These are phyloP conservation scores for Leccinum aurantiacum DNA, from an alignment of 768 basidiomycete genomes.

Conservation along the genomic window DNA sequence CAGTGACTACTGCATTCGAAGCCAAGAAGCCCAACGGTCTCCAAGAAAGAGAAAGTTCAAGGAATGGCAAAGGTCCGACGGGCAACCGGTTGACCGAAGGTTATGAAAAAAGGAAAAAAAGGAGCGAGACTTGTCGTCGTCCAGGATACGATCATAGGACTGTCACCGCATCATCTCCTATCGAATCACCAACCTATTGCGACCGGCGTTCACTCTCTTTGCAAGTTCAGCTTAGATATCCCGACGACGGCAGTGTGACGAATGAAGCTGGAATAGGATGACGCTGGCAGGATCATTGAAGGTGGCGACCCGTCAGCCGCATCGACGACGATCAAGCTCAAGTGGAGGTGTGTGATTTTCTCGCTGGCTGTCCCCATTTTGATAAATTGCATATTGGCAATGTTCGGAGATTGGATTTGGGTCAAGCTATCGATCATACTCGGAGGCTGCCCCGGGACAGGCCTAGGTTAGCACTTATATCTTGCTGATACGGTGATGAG, in stretches of 20 bases:
- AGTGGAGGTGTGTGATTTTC: background rate
- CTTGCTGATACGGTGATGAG: background rate
- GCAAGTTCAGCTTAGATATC: background rate
- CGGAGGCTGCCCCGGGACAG: background rate
- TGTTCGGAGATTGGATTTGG: background rate
- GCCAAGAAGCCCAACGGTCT: background rate
- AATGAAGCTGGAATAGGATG: background rate
- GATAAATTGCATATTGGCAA: background rate
- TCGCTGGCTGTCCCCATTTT: background rate
- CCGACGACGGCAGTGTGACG: background rate
- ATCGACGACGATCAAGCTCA: background rate
- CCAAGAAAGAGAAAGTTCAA: background rate
- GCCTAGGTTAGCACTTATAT: background rate
- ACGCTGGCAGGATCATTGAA: background rate
- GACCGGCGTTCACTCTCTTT: background rate
- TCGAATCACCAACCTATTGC: background rate
- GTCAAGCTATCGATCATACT: background rate
- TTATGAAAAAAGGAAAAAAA: background rate
- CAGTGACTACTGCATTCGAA: background rate
- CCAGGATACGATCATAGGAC: conserved; percentile 2
- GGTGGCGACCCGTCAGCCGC: background rate
- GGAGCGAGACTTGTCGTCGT: background rate
- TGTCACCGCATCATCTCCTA: conserved; percentile 1
- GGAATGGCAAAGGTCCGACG: background rate
- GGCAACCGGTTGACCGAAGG: background rate